phyloP scores from a whole-genome alignment of 176 grass and related monocot species.

The Oryza nivara region DNA sequence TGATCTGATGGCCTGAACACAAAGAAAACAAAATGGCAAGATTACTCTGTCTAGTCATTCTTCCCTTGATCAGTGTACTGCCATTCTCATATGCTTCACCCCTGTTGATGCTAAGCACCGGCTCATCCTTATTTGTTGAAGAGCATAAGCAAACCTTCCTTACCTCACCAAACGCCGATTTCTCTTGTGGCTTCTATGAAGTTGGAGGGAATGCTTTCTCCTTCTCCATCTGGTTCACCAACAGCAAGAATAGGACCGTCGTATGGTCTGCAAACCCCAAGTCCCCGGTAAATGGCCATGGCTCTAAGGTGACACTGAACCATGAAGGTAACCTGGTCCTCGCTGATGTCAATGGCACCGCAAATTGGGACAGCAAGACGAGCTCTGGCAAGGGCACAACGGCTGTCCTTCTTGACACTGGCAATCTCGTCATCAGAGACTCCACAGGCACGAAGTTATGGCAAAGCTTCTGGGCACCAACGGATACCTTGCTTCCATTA shows the following conservation, averaged over 20 bases:
- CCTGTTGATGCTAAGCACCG: constrained; percentile 22
- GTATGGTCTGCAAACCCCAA: constrained; percentile 79
- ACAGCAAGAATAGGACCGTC: constrained; percentile 37
- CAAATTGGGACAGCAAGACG: constrained; percentile 58
- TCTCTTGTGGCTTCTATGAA: constrained; percentile 68
- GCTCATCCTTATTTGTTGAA: constrained; percentile 45
- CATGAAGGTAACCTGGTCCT: constrained; percentile 55
- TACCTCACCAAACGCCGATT: constrained; percentile 47
- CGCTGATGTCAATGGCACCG: constrained; percentile 60
- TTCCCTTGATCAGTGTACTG: constrained; percentile 37
- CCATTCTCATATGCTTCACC: constrained; percentile 35
- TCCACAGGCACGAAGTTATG: constrained; percentile 31
- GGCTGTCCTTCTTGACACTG: constrained; percentile 57
- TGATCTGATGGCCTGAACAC: constrained; percentile 4
- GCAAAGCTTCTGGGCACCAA: constrained; percentile 76
- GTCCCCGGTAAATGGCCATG: constrained; percentile 57
- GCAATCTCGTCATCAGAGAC: constrained; percentile 72
- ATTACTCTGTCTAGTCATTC: constrained; percentile 30
- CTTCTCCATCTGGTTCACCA: constrained; percentile 76
- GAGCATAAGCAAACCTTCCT: constrained; percentile 46
- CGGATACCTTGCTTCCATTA: constrained; percentile 61
- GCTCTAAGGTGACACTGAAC: constrained; percentile 50
- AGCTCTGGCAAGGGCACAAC: constrained; percentile 19
- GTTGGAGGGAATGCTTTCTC: constrained; percentile 60
- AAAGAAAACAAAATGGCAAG: constrained; percentile 36